phyloP scores from a whole-genome alignment of 1,139 yeast species.

The Zygosaccharomyces pseudobailii region DNA sequence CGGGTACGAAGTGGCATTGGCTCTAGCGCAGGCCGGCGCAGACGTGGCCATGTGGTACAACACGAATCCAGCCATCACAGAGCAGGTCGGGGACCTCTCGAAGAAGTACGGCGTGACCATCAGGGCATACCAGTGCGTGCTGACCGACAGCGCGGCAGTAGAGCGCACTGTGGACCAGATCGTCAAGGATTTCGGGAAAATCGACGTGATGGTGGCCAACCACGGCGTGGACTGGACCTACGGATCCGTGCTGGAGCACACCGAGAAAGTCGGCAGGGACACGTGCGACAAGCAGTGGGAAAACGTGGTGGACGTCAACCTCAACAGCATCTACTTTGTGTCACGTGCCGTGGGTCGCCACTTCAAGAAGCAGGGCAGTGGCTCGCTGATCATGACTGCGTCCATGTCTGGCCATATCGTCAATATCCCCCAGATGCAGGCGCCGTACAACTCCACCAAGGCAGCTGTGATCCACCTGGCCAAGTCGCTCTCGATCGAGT shows the following conservation, averaged over 20 bases:
- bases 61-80: slow-evolving; percentile 59
- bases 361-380: slow-evolving; percentile 65
- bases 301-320: slow-evolving; percentile 62
- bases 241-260: slow-evolving; percentile 56
- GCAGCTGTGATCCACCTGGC: slow-evolving; percentile 79
- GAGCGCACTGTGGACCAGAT: slow-evolving; percentile 53
- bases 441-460: slow-evolving; percentile 88
- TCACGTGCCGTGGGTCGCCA: slow-evolving; percentile 67
- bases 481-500: slow-evolving; percentile 80
- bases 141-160: slow-evolving; percentile 57
- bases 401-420: slow-evolving; percentile 90
- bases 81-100: slow-evolving; percentile 42
- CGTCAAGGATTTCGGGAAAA: slow-evolving; percentile 65
- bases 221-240: slow-evolving; percentile 88
- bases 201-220: slow-evolving; percentile 83
- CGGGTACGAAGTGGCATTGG: slow-evolving; percentile 79
- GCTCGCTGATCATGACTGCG: slow-evolving; percentile 79
- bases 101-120: slow-evolving; percentile 58
- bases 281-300: slow-evolving; percentile 46
- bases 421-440: slow-evolving; percentile 82
- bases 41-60: slow-evolving; percentile 84
- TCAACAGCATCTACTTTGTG: slow-evolving; percentile 73
- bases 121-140: slow-evolving; percentile 68
- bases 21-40: slow-evolving; percentile 88
- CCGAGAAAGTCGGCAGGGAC: slow-evolving; percentile 36